phyloP scores from a whole-genome alignment of 2,329 filamentous ascomycete genomes.

The Cadophora luteo-olivacea region DNA sequence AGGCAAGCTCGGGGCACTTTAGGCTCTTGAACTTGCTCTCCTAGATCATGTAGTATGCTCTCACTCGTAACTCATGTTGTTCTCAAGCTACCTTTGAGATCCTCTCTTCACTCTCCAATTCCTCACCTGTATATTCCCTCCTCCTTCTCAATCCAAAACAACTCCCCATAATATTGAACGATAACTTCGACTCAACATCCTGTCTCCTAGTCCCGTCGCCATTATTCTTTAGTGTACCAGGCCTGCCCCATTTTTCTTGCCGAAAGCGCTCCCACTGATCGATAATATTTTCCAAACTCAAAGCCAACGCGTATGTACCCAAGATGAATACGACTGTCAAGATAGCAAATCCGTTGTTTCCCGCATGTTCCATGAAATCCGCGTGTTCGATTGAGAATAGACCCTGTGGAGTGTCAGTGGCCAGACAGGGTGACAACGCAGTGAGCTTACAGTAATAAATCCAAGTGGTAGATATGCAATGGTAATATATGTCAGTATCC shows the following conservation, averaged over 20 bases:
- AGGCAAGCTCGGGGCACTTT: too few species aligned
- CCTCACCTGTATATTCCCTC: slow-evolving; percentile 1
- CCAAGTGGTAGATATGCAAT: slow-evolving; percentile 66
- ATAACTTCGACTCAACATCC: not conserved
- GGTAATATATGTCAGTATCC: slow-evolving; percentile 64
- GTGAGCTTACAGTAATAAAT: slow-evolving; percentile 54
- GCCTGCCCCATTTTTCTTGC: slow-evolving; percentile 7
- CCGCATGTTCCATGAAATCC: slow-evolving; percentile 25
- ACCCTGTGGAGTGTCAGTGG: slow-evolving; percentile 17
- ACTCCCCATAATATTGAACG: not conserved
- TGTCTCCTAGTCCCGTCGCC: not conserved
- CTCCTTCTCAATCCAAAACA: slow-evolving; percentile 21
- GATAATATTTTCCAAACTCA: slow-evolving; percentile 31
- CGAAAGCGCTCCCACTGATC: slow-evolving; percentile 22
- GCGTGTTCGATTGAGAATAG: slow-evolving; percentile 29
- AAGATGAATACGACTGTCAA: slow-evolving; percentile 30
- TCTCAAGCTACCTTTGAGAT: slow-evolving; percentile 18
- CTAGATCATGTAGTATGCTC: too few species aligned
- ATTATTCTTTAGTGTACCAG: not conserved
- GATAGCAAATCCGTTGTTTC: slow-evolving; percentile 26
- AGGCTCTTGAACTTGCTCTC: too few species aligned
- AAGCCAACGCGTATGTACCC: slow-evolving; percentile 30
- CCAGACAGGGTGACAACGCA: not conserved
- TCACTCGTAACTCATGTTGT: too few species aligned
- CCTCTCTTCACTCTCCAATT: slow-evolving; percentile 13